Conservation (phyloP, 1,139 yeast species). For the Lipomyces yarrowii region DNA sequence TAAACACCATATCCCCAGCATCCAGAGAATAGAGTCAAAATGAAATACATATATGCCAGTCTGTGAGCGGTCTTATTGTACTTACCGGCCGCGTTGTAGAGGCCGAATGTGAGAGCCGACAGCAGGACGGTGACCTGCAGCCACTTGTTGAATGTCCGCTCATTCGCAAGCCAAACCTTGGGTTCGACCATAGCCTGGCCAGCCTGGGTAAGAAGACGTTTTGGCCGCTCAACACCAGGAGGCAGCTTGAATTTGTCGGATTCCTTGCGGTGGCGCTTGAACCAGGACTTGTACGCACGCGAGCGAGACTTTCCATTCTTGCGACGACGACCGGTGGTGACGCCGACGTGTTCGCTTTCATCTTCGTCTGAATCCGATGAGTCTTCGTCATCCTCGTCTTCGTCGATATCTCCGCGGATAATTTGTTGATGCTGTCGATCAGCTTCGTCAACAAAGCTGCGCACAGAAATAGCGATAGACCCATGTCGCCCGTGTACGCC, state of each 20-base stretch:
- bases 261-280: slow-evolving; percentile 12
- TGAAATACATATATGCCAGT: slow-evolving; percentile 80
- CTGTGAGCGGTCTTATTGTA: slow-evolving; percentile 41
- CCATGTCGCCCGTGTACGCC: slow-evolving; percentile 25
- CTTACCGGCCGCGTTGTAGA: slow-evolving; percentile 58
- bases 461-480: slow-evolving; percentile 19
- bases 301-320: slow-evolving; percentile 11
- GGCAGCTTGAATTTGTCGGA: slow-evolving; percentile 52
- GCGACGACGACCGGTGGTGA: slow-evolving; percentile 4
- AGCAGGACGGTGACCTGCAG: slow-evolving; percentile 85
- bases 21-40: slow-evolving; percentile 77
- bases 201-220: slow-evolving; percentile 74
- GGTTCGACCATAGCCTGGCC: slow-evolving; percentile 95
- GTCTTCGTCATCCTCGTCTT: slow-evolving; percentile 23
- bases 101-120: slow-evolving; percentile 83
- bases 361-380: slow-evolving; percentile 31
- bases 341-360: slow-evolving; percentile 31
- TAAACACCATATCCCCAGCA: slow-evolving; percentile 88
- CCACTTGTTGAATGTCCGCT: slow-evolving; percentile 96
- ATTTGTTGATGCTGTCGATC: slow-evolving; percentile 24
- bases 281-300: slow-evolving; percentile 22
- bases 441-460: slow-evolving; percentile 23
- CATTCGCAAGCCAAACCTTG: slow-evolving; percentile 97
- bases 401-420: slow-evolving; percentile 15
- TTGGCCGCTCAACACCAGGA: slow-evolving; percentile 85